Percentiles rank a stretch among this genome's conserved stretches.
Conservation (phyloP, 495 filamentous ascomycete genomes). For the Penicillium pulvis region DNA sequence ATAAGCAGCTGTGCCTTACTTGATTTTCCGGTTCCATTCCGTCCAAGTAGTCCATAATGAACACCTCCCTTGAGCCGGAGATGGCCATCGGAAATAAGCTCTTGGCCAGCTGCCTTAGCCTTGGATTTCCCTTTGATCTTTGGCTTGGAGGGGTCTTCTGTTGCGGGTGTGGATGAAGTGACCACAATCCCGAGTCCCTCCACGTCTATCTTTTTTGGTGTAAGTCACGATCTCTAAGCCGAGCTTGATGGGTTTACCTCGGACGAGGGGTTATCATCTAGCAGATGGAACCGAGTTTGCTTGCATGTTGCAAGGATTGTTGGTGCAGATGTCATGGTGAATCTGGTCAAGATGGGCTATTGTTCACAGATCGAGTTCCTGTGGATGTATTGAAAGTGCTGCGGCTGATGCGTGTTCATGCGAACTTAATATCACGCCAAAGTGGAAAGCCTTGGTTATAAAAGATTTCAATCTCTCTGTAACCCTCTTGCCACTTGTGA, state of each 20-base stretch:
- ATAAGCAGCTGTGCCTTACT: slow-evolving; percentile 50
- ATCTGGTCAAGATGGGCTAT: not conserved
- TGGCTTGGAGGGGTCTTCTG: slow-evolving; percentile 33
- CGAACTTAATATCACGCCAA: not conserved
- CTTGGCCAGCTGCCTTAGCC: slow-evolving; percentile 55
- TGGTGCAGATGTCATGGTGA: slow-evolving; percentile 22
- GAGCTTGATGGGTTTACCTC: slow-evolving; percentile 31
- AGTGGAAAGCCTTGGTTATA: not conserved
- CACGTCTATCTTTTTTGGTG: slow-evolving; percentile 59
- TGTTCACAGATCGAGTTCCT: not conserved
- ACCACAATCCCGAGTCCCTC: slow-evolving; percentile 66
- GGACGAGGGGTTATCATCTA: slow-evolving; percentile 41
- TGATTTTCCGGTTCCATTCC: slow-evolving; percentile 81
- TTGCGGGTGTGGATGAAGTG: slow-evolving; percentile 37
- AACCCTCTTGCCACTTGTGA: not conserved
- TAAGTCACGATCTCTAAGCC: not conserved
- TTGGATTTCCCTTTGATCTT: slow-evolving; percentile 55
- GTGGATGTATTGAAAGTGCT: not conserved
- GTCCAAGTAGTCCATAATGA: slow-evolving; percentile 72
- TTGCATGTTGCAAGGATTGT: slow-evolving; percentile 50
- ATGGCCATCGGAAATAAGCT: slow-evolving; percentile 68
- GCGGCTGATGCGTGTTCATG: not conserved
- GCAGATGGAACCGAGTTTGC: slow-evolving; percentile 49
- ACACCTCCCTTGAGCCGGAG: slow-evolving; percentile 68
- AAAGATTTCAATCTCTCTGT: not conserved